These are phyloP conservation scores for Spathaspora sp. DNA, from an alignment of 805 yeast species.

Conservation along the genomic window DNA sequence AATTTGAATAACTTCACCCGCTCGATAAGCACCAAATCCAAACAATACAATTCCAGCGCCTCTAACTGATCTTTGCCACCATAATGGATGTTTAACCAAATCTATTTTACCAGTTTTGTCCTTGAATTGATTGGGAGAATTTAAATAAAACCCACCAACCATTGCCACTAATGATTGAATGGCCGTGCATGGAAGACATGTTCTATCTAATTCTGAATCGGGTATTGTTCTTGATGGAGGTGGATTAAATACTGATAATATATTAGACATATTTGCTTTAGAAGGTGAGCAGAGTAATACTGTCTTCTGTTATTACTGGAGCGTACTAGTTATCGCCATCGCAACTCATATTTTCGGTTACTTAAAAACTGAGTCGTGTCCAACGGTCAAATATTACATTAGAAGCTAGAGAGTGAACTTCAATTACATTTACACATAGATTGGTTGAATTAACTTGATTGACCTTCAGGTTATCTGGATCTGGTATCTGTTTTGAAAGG, in stretches of 20 bases:
- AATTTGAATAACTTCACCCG: constrained; percentile 27
- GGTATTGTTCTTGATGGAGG: constrained; percentile 25
- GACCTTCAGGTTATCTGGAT: too few relatives aligned
- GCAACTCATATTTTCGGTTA: too few relatives aligned
- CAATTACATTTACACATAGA: too few relatives aligned
- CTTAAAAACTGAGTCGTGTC: too few relatives aligned
- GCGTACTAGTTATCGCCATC: too few relatives aligned
- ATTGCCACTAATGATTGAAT: constrained; percentile 31
- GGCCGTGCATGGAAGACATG: constrained; percentile 36
- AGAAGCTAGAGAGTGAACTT: too few relatives aligned
- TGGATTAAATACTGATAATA: constrained; percentile 32
- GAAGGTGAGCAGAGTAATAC: background rate
- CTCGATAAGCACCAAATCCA: constrained; percentile 34
- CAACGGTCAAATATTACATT: too few relatives aligned
- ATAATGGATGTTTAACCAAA: constrained; percentile 29
- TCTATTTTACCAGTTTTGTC: constrained; percentile 29
- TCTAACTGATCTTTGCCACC: constrained; percentile 37
- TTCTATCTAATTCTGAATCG: constrained; percentile 12
- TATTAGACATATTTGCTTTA: constrained; percentile 23
- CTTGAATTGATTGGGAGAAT: constrained; percentile 23
- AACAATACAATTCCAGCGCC: constrained; percentile 29
- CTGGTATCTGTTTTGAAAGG: too few relatives aligned
- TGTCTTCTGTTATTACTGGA: too few relatives aligned
- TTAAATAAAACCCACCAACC: constrained; percentile 32
- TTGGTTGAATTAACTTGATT: too few relatives aligned